These are phyloP conservation scores for Pinus tabuliformis DNA, from an alignment of 75 land plant genomes.

Conservation along the genomic window DNA sequence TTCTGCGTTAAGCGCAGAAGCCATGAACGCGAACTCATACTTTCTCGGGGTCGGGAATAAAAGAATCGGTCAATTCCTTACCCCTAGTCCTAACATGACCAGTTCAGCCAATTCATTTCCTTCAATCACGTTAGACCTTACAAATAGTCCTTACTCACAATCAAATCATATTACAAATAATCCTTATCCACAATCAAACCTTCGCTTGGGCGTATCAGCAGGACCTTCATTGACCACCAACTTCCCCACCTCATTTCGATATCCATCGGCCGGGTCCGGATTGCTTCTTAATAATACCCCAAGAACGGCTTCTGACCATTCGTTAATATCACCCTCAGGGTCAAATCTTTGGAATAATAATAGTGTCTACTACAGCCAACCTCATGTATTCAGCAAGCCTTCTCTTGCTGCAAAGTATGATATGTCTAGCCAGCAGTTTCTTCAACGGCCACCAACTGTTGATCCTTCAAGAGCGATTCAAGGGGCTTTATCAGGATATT, in stretches of 20 bases:
- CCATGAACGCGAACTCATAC: slow-evolving; percentile 9
- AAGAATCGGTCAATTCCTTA: slow-evolving; percentile 33
- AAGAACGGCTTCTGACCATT: no score
- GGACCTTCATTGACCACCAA: background rate
- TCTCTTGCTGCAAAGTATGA: background rate
- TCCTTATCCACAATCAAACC: no score
- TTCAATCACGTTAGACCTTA: slow-evolving; percentile 75
- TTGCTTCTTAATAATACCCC: background rate
- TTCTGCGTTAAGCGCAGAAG: slow-evolving; percentile 15
- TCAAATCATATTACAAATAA: background rate
- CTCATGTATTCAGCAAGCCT: background rate
- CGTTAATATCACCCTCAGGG: background rate
- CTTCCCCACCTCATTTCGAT: background rate
- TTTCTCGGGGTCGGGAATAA: slow-evolving; percentile 25
- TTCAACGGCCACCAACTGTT: background rate
- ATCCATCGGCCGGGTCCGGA: background rate
- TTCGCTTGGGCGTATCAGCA: slow-evolving; percentile 2
- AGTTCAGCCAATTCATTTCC: slow-evolving; percentile 29
- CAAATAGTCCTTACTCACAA: slow-evolving; percentile 23
- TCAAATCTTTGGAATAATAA: background rate
- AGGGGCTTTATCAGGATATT: background rate
- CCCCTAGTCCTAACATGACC: slow-evolving; percentile 52
- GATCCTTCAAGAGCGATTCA: background rate
- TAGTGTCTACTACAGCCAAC: background rate
- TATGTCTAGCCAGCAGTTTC: background rate